These are phyloP conservation scores for Craterostigma plantagineum DNA, from an alignment of 257 asterid species.

Conservation along the genomic window DNA sequence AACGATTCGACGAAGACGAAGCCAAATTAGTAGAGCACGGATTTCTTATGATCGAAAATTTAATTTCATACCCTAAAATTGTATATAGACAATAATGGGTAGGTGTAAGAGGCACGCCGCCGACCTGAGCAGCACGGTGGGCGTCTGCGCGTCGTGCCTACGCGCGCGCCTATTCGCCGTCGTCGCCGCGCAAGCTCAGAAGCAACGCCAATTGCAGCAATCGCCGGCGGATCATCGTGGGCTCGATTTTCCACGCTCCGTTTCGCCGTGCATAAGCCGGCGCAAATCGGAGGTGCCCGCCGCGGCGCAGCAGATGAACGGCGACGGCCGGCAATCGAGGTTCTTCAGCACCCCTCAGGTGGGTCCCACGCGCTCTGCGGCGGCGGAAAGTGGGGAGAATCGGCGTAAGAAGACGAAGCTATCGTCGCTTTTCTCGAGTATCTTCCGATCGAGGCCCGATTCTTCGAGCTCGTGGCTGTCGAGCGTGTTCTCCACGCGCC, in stretches of 20 bases:
- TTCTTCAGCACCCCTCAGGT: constrained; percentile 22
- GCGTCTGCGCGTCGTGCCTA: constrained; percentile 30
- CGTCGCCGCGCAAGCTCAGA: constrained; percentile 32
- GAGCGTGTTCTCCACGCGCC: constrained; percentile 8
- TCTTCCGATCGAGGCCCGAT: constrained; percentile 26
- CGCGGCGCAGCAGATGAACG: constrained; percentile 4
- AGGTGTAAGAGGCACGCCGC: no score
- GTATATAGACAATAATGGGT: no score
- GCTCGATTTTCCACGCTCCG: constrained; percentile 26
- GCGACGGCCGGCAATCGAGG: constrained; percentile 5
- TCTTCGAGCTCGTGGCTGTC: constrained; percentile 9
- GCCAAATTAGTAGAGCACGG: no score
- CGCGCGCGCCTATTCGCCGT: constrained; percentile 54
- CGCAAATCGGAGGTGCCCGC: constrained; percentile 6
- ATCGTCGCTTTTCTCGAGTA: constrained; percentile 15
- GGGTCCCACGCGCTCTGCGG: constrained; percentile 11
- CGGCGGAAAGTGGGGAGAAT: constrained; percentile 8
- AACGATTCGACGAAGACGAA: no score
- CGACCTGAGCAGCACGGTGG: no score
- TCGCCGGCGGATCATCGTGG: constrained; percentile 3
- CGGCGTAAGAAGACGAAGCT: constrained; percentile 5
- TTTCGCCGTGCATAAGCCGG: constrained; percentile 35
- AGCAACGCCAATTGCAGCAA: constrained; percentile 13
- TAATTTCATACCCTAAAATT: no score
- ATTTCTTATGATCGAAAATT: no score